Evolutionary conservation across 208 protist species (phyloP), one percentile per base, ranked within the genome.

Genomic region (Willaertia magna): DNA sequence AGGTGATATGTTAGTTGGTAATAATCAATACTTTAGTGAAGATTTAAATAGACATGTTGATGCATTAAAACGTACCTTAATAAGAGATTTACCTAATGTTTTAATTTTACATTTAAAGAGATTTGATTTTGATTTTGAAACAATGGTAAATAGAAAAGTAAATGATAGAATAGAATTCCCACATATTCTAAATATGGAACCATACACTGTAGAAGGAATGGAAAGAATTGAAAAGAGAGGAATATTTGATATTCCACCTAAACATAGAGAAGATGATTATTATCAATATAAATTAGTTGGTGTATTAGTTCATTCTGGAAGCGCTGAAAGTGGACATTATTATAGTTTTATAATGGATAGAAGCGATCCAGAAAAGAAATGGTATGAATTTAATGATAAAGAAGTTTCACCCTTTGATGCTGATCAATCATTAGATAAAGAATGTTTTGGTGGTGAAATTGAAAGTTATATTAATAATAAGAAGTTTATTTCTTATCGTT

Each of bases 41-140:
- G 61, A 89, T 40, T 90, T 87, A 34, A 51, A 67, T 42, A 75
- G 78, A 46, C 86, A 92, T 22, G 91, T 93, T 4, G 90, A 93
- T 51, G 89, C 92, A 26, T 16, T 91, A 0, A 94, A 93, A 89
- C 88, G 91, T 42, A 67, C 79, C 16, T 86, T 83, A 48, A 75
- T 95, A 2, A 79, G 89, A 61, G 26, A 75, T n/a, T 86, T 96
- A 51, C 93, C 94, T 46, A 48, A 89, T 42, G 90, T 49, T 20
- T 85, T 96, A 2, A 94, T 95, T 49, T 74, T 96, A 30, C 93
- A 96, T 81, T 86, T 94, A 43, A 96, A 96, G 85, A 86, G 94
- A 55, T 96, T 96, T 82, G 93, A 95, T 89, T 96, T 94, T 84
- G 92, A 96, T 86, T 88, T 94, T n/a, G 90, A 94, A 30, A 42